These are phyloP conservation scores for Zymoseptoria crescenta DNA, from an alignment of 2,329 filamentous ascomycete species.

Conservation along the genomic window DNA sequence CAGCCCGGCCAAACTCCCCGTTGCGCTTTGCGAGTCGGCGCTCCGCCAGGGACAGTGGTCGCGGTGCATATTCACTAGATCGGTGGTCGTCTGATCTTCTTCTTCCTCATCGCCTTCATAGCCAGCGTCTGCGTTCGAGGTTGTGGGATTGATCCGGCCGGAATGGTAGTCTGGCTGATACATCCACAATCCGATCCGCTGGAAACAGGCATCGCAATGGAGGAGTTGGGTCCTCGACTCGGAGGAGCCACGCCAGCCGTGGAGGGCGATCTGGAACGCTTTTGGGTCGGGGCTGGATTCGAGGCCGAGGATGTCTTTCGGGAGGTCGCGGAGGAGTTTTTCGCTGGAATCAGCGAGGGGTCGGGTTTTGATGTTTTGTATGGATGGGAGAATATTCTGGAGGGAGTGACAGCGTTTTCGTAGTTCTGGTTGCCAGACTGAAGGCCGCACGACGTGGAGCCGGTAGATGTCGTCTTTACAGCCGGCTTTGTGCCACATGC, in stretches of 20 bases:
- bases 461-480: constrained; percentile 70
- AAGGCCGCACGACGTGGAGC: constrained; percentile 38
- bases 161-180: constrained; percentile 55
- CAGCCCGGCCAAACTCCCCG: constrained; percentile 25
- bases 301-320: constrained; percentile 17
- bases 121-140: constrained; percentile 15
- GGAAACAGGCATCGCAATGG: constrained; percentile 77
- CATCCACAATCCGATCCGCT: constrained; percentile 87
- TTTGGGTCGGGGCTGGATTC: constrained; percentile 9
- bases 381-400: constrained; percentile 18
- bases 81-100: constrained; percentile 14
- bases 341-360: constrained; percentile 9
- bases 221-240: constrained; percentile 62
- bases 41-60: constrained; percentile 34
- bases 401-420: constrained; percentile 22
- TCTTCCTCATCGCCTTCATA: constrained; percentile 36
- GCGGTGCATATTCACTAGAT: constrained; percentile 30
- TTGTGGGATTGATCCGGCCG: constrained; percentile 3
- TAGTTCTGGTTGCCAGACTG: constrained; percentile 29
- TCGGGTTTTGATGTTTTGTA: constrained; percentile 20
- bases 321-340: constrained; percentile 23
- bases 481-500: constrained; percentile 78
- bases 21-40: constrained; percentile 25
- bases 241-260: constrained; percentile 46
- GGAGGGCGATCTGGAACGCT: constrained; percentile 33